A percentile compares a stretch with the other conserved stretches of the same genome.
Evolutionary conservation across 1,284 basidiomycete genomes (phyloP).

Genomic region (Boletus nobilissimus): DNA sequence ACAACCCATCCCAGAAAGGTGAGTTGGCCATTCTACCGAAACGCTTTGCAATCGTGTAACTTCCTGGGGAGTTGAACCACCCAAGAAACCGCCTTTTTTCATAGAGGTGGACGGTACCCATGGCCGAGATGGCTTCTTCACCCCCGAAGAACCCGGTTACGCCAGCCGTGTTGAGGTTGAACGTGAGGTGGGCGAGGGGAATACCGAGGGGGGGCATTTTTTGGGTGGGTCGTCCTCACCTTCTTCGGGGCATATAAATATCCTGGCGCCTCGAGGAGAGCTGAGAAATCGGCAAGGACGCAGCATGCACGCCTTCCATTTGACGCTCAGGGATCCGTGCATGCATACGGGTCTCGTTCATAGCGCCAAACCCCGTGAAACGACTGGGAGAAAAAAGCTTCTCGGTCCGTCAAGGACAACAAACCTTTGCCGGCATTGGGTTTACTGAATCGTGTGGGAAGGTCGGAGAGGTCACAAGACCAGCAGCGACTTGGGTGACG

Average conservation of each 20-base stretch:
- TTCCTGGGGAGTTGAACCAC: slow-evolving; percentile 49
- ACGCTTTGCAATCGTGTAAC: slow-evolving; percentile 42
- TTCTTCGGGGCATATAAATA: neutral
- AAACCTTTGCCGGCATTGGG: too few species aligned
- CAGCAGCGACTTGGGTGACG: neutral
- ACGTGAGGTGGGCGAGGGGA: slow-evolving; percentile 25
- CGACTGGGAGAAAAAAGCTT: neutral
- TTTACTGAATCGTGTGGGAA: neutral
- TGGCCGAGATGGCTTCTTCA: slow-evolving; percentile 46
- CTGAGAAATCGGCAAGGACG: neutral
- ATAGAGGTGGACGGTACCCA: slow-evolving; percentile 44
- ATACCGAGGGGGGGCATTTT: slow-evolving; percentile 32
- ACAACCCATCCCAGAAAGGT: slow-evolving; percentile 44
- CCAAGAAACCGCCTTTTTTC: slow-evolving; percentile 43
- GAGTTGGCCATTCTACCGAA: slow-evolving; percentile 45
- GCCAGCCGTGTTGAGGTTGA: slow-evolving; percentile 40
- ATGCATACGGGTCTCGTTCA: too few species aligned
- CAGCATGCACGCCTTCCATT: neutral
- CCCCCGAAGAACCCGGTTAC: slow-evolving; percentile 46
- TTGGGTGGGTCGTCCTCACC: neutral
- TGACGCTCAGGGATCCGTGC: too few species aligned
- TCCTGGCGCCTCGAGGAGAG: neutral
- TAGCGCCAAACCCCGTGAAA: neutral
- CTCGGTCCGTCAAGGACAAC: neutral
- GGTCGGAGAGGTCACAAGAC: too few species aligned